Evolutionary conservation across 2,329 filamentous ascomycete species (phyloP).

Genomic region (Periconia sp.): DNA sequence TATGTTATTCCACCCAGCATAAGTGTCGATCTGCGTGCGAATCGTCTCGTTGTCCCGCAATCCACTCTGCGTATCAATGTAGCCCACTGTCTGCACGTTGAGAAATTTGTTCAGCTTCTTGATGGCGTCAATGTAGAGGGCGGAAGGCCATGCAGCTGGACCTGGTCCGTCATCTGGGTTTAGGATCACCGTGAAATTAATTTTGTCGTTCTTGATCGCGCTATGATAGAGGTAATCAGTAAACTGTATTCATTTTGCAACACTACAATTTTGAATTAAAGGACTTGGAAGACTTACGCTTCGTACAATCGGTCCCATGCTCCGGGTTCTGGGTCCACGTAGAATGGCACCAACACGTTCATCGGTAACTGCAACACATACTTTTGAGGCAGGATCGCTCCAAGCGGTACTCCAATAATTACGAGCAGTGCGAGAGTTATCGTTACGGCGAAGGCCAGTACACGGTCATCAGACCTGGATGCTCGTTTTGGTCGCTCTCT

Average conservation of each 20-base stretch:
- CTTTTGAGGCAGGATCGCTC: constrained; percentile 26
- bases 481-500: too few relatives aligned
- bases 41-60: constrained; percentile 22
- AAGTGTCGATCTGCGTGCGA: constrained; percentile 52
- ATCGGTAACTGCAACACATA: constrained; percentile 27
- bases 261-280: too few relatives aligned
- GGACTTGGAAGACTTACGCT: constrained; percentile 17
- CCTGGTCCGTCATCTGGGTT: constrained; percentile 56
- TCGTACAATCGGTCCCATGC: constrained; percentile 42
- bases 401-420: constrained; percentile 25
- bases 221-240: constrained; percentile 11
- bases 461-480: constrained; percentile 25
- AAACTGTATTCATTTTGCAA: too few relatives aligned
- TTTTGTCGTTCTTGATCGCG: constrained; percentile 37
- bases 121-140: constrained; percentile 51
- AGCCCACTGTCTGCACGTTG: constrained; percentile 58
- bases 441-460: constrained; percentile 25
- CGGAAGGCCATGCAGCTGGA: constrained; percentile 46
- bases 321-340: constrained; percentile 52
- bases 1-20: constrained; percentile 54
- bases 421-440: constrained; percentile 25
- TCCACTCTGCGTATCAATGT: constrained; percentile 57
- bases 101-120: constrained; percentile 46
- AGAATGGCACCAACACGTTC: constrained; percentile 55
- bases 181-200: constrained; percentile 58